A percentile compares a stretch with the other conserved stretches of the same genome.
Evolutionary conservation across 495 filamentous ascomycete genomes (phyloP).

Genomic region (Evansstolkia leycettana): DNA sequence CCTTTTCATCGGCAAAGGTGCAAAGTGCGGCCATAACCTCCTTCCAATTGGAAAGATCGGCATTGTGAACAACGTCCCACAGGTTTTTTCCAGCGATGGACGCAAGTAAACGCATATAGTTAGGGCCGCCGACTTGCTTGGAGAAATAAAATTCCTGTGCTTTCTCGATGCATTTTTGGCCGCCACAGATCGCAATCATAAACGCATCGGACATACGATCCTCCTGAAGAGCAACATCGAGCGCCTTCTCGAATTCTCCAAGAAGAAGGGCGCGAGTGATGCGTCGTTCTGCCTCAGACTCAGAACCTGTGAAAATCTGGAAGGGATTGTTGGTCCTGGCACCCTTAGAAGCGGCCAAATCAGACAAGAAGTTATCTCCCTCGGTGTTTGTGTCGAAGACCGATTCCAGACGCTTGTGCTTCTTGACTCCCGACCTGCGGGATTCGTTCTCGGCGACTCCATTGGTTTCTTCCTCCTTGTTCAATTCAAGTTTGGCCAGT

Average conservation of each 20-base stretch:
- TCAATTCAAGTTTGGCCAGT: conserved; percentile 31
- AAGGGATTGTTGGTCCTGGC: conserved; percentile 81
- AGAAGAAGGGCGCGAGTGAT: conserved; percentile 83
- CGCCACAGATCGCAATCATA: conserved; percentile 94
- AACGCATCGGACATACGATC: conserved; percentile 90
- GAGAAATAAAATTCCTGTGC: conserved; percentile 86
- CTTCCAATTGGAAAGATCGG: conserved; percentile 86
- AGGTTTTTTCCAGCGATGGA: conserved; percentile 93
- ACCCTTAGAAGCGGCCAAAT: conserved; percentile 63
- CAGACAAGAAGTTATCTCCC: conserved; percentile 69
- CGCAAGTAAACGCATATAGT: conserved; percentile 81
- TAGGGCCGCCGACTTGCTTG: conserved; percentile 67
- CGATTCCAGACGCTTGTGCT: conserved; percentile 57
- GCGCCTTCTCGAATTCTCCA: conserved; percentile 82
- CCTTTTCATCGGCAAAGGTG: conserved; percentile 80
- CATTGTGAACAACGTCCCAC: conserved; percentile 97
- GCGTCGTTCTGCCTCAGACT: conserved; percentile 67
- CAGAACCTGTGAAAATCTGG: conserved; percentile 66
- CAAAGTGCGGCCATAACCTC: conserved; percentile 92
- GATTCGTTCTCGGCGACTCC: conserved; percentile 30
- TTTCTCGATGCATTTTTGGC: conserved; percentile 86
- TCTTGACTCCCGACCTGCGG: conserved; percentile 29
- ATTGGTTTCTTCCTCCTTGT: conserved; percentile 35
- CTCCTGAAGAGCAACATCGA: conserved; percentile 77
- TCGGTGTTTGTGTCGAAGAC: conserved; percentile 72